Evolutionary conservation across 371 early-diverging fungal genomes (phyloP), one percentile per base, ranked within the genome.

Genomic region (Mucor racemosus): DNA sequence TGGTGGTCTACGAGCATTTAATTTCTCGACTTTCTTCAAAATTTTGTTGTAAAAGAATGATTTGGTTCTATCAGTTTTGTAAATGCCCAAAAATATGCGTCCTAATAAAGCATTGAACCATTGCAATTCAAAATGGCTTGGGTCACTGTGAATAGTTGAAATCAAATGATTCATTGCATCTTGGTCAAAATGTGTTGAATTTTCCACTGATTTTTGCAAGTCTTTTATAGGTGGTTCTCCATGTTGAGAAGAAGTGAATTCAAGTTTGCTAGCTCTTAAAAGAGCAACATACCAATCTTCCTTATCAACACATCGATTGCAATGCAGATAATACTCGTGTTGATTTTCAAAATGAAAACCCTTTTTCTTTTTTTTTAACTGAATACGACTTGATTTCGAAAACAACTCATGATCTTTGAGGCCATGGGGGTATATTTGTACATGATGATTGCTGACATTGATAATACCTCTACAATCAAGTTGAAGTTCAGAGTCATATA

Each of bases 31-130:
- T 68, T 92, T 91, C 38, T 78, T 81, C 0, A 76, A 71, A 33
- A 93, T 79, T 71, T 89, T 93, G 63, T 84, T 76, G 38, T 88
- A 84, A 58, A 91, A 86, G 55, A 86, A 76, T 3, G 81, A 74
- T 42, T 80, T 81, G 15, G 89, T 76, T 35, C 71, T 72, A 8
- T 90, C 84, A 0, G 92, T 91, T 67, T 87, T 87, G 76, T 91
- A 91, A 14, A 90, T 80, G n/a, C 88, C 86, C 17, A 93, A 62
- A 41, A 93, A 93, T 6, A 90, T 71, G 19, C 97, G 84, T 1
- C 97, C 96, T 8, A 95, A 60, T 9, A 95, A 80, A 0, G 94
- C 95, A 74, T 97, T 97, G 33, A 97, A 85, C 97, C 97, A 95
- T 46, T 89, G 88, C 42, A 85, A 81, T 44, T 88, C 80, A 8